phyloP scores from a whole-genome alignment of 2,329 filamentous ascomycete species.

The Cladophialophora chaetospira region DNA sequence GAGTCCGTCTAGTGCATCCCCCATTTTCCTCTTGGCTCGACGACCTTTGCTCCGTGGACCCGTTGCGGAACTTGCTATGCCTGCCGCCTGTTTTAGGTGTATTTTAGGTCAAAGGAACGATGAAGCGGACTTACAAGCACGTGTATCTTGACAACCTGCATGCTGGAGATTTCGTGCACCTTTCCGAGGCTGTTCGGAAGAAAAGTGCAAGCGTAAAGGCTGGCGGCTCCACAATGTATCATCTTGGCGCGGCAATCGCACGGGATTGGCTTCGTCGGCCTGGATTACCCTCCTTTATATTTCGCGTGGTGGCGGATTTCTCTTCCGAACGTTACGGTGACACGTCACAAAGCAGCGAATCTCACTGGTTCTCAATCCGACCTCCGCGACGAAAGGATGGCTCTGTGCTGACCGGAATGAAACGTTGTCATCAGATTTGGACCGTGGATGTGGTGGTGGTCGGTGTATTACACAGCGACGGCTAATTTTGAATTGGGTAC shows the following conservation, averaged over 20 bases:
- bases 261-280: not conserved
- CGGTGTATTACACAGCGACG: not conserved
- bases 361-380: conserved; percentile 1
- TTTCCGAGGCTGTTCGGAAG: not conserved
- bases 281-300: not conserved
- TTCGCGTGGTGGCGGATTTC: conserved; percentile 6
- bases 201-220: not conserved
- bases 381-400: not conserved
- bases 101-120: not conserved
- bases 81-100: not conserved
- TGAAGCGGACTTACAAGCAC: not conserved
- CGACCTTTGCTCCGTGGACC: not conserved
- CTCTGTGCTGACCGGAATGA: conserved; percentile 8
- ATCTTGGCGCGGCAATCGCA: conserved; percentile 3
- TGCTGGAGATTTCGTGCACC: not conserved
- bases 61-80: not conserved
- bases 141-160: not conserved
- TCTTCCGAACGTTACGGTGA: conserved; percentile 5
- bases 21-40: not conserved
- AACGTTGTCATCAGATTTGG: conserved; percentile 3
- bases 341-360: conserved; percentile 6
- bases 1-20: not conserved
- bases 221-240: not conserved
- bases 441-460: not conserved
- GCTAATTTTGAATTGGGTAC: conserved; percentile 1